Evolutionary conservation across 805 yeast species (phyloP), one percentile per base, ranked within the genome.

Genomic region (Candida gorgasii): DNA sequence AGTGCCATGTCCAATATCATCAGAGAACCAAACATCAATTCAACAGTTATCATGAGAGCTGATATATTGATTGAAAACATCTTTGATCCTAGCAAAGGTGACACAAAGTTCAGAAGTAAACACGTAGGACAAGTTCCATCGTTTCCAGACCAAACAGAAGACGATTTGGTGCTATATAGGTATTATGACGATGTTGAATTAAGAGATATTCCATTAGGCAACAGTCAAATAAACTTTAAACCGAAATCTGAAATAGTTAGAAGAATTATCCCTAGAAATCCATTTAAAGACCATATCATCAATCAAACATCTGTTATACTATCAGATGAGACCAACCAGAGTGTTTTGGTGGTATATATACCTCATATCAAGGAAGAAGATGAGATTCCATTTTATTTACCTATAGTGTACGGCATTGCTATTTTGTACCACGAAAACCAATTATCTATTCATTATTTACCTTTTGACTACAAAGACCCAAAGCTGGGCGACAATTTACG

Each of bases 261-360:
- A 51, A 72, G 96, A 51, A 80, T 90, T 26, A 76, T 90, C n/a
- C 98, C 98, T 8, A 72, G 97, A 61, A 90, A 90, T 55, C 96
- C 96, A 0, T 81, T 79, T 57, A 85, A 87, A 54, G 98, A 90
- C 58, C 76, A 77, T 39, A 78, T 87, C 17, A 80, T 89, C 47
- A 86, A 87, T 58, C 98, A 92, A 62, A 84, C 96, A 0, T 90
- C 97, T 61, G 64, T 79, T 1, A 63, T 74, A 58, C 66, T 67
- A 47, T 47, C 43, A 9, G 51, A 51, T 3, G 52, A 53, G 1
- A 45, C 52, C 1, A 53, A 54, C 20, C 63, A 70, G 22, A 63
- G 80, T 2, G 69, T 80, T 1, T 59, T 87, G 40, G 79, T 89
- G 9, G 76, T 84, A 0, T 92, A 89, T 61, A 71, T 84, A 1